Base-by-base conservation (phyloP, 1,139 yeast species). In the Zygosaccharomyces pseudobailii region DNA sequence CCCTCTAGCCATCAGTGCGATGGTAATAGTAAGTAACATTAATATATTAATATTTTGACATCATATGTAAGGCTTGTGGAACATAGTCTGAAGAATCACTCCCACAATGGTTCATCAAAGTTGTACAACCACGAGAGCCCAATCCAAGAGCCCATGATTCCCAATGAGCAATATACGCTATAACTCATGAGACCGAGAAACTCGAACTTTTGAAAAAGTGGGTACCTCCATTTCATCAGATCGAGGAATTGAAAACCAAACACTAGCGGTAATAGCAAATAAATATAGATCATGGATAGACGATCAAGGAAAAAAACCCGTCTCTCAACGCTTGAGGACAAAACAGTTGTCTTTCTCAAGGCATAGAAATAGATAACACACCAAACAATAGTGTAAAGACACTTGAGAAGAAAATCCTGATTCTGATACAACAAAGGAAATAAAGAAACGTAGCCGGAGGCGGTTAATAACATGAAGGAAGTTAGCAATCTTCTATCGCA, bases 51-150 rank as follows among this genome's bases (percentile, higher is more conserved):
- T 35, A 24, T 36, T 30, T 22, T 36, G 6, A 19, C 37, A 22
- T 39, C 30, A 22, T 25, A 35, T 35, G 8, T 13, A 35, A 22
- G 19, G 37, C 37, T 9, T 17, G 19, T 17, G 24, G n/a, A 23
- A 17, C 21, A 36, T 34, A 7, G n/a, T 19, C 10, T 22, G 31
- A 20, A 4, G 20, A 17, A 8, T 27, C 32, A 38, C 22, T 38
- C 41, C 88, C 88, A 82, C 5, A 83, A 69, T 4, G 76, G 71
- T 55, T 84, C 92, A 57, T 84, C 87, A 46, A 87, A 81, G 64
- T 89, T 86, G 63, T 87, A 90, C 42, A 87, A 70, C 95, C 96
- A 88, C 49, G 86, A 80, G 55, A 92, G 79, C 2, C 95, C 94
- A 52, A 85, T 79, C 95, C 96, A 94, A 47, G 95, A 82, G 42